Evolutionary conservation across 306 rosid genomes (phyloP).

Genomic region (Benincasa hispida): DNA sequence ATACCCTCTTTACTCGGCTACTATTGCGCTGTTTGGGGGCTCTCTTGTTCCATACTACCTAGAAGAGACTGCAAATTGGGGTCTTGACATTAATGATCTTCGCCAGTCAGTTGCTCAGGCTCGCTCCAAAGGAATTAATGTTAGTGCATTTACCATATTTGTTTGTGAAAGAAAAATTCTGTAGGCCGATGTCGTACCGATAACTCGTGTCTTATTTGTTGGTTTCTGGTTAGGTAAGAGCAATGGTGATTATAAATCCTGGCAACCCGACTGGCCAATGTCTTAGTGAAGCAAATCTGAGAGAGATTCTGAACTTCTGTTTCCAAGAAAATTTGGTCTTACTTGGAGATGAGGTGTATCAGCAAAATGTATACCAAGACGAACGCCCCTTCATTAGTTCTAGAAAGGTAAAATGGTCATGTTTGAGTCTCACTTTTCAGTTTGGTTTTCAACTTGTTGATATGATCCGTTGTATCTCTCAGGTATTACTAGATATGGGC

Average conservation of each 20-base stretch:
- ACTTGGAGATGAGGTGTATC: slow-evolving; percentile 99
- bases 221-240: slow-evolving; percentile 62
- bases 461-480: slow-evolving; percentile 2
- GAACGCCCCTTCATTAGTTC: slow-evolving; percentile 91
- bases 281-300: slow-evolving; percentile 71
- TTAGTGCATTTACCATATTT: slow-evolving; percentile 26
- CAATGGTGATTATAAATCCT: slow-evolving; percentile 98
- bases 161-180: background rate
- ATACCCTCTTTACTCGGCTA: slow-evolving; percentile 95
- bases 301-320: slow-evolving; percentile 67
- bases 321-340: slow-evolving; percentile 66
- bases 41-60: slow-evolving; percentile 95
- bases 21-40: slow-evolving; percentile 79
- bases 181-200: background rate
- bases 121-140: slow-evolving; percentile 77
- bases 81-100: slow-evolving; percentile 72
- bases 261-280: slow-evolving; percentile 99
- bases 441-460: slow-evolving; percentile 4
- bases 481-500: slow-evolving; percentile 84
- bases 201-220: background rate
- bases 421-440: background rate
- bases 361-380: slow-evolving; percentile 90
- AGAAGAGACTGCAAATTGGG: slow-evolving; percentile 99
- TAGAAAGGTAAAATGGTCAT: slow-evolving; percentile 43
- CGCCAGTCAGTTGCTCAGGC: slow-evolving; percentile 56